Evolutionary conservation across 108 stramenopile species (phyloP), one percentile per base, ranked within the genome.

Genomic region (Conticribra guillardii): DNA sequence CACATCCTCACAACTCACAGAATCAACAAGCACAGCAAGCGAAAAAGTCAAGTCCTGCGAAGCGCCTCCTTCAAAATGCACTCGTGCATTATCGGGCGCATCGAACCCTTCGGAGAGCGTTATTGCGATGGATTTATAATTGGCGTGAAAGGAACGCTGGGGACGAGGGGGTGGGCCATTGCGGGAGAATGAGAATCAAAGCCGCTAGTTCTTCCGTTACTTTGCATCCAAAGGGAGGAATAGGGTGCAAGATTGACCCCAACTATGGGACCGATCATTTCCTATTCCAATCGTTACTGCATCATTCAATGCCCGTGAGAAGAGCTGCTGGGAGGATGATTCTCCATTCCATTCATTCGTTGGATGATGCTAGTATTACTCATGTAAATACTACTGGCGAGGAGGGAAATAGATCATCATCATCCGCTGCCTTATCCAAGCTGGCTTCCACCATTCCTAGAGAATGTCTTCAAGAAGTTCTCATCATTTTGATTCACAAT

Each of bases 241-340:
- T n/a, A n/a, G n/a, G n/a, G n/a, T n/a, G n/a, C n/a, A n/a, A n/a
- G n/a, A n/a, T n/a, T n/a, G n/a, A n/a, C n/a, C n/a, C n/a, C 37
- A 11, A 41, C 37, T 5, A 63, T 44, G 74, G 74, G 16, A 76
- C 74, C n/a, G 47, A 33, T 41, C 76, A 77, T 63, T 77, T 77
- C 41, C 37, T 77, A 41, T 64, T 77, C 34, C 76, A 62, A 44
- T 69, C 67, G 3, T 51, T 77, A 49, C 59, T 69, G 0, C 76
- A 77, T 58, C 63, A 67, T 23, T 77, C 76, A 8, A 34, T 77
- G 2, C 61, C 26, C 22, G 68, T 77, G 0, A 33, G 76, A 18
- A 55, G 68, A 16, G 48, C 62, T 26, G 62, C 68, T 4, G 67
- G 60, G 17, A 44, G 76, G 3, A 69, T 77, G 50, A 45, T 77